Base-by-base conservation (phyloP, 73 alveolate species). In the Chromera velia region DNA sequence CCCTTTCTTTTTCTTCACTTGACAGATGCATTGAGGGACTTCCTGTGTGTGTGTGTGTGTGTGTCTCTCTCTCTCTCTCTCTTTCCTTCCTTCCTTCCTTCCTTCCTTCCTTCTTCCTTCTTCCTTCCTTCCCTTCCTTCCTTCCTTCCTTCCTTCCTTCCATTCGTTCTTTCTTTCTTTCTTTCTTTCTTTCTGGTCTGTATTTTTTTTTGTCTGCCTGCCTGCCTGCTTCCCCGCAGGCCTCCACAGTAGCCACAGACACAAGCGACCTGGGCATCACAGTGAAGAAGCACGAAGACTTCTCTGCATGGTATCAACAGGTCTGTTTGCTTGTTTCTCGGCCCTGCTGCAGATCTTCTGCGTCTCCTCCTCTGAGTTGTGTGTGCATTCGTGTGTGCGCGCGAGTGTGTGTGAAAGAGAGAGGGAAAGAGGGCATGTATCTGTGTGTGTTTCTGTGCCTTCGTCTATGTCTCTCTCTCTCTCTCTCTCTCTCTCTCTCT, bases 291-390 rank as follows among this genome's bases (percentile, higher is more conserved):
- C 22, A 40, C 55, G 55, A 13, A 4, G 13, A 40, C 55, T 40
- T 7, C 55, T 13, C 55, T 13, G 55, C 4, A 13, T 40, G 55
- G 55, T 1, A 18, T 31, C 22, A 26, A 28, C 34, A 97, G 90
- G 98, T 96, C 72, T 93, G 96, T 76, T 90, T 97, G 64, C 94
- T 92, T 69, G 85, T 13, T 4, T 40, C 22, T 40, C 22, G 55
- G 13, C 4, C 22, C 55, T 4, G 4, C 22, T 40, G 55, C 55
- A 40, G 55, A 4, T 4, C 22, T 40, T 40, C 55, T 40, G 4
- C 55, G 13, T 13, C 55, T 4, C 55, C 55, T 40, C 55, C 4
- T 40, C 55, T 4, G 13, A 40, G 55, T 7, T 4, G 55, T 40
- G 55, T 4, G 55, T 40, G 55, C 55, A 40, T 40, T 7, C 55